Conservation (phyloP, 176 grass and related monocot genomes). For the Phoenix dactylifera region DNA sequence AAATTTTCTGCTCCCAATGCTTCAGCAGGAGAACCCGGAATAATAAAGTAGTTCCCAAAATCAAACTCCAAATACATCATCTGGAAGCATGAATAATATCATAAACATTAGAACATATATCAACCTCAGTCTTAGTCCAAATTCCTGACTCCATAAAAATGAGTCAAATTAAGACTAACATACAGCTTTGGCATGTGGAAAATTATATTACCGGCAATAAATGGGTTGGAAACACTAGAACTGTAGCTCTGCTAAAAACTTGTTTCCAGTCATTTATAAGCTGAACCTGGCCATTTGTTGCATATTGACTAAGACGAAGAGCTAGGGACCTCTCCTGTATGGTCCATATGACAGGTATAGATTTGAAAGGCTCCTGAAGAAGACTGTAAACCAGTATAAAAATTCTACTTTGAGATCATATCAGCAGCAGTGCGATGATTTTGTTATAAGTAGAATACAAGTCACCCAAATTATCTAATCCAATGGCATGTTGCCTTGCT, state of each 20-base stretch:
- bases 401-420: background rate
- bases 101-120: too few species aligned
- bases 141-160: too few species aligned
- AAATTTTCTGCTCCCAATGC: slow-evolving; percentile 44
- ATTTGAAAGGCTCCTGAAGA: slow-evolving; percentile 96
- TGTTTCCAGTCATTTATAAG: slow-evolving; percentile 75
- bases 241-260: slow-evolving; percentile 66
- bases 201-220: slow-evolving; percentile 69
- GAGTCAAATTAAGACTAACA: too few species aligned
- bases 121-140: too few species aligned
- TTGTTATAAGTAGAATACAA: too few species aligned
- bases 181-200: background rate
- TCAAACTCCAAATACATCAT: slow-evolving; percentile 94
- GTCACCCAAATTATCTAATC: too few species aligned
- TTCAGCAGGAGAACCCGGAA: slow-evolving; percentile 76
- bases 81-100: slow-evolving; percentile 32
- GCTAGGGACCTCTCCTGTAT: slow-evolving; percentile 74
- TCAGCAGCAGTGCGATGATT: too few species aligned
- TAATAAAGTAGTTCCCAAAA: slow-evolving; percentile 81
- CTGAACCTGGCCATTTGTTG: slow-evolving; percentile 51
- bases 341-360: slow-evolving; percentile 93
- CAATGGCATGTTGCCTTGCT: too few species aligned
- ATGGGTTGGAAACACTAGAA: slow-evolving; percentile 82
- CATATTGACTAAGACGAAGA: slow-evolving; percentile 42
- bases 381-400: slow-evolving; percentile 51